phyloP scores from a whole-genome alignment of 805 yeast species.

The Ogataea ramenticola region DNA sequence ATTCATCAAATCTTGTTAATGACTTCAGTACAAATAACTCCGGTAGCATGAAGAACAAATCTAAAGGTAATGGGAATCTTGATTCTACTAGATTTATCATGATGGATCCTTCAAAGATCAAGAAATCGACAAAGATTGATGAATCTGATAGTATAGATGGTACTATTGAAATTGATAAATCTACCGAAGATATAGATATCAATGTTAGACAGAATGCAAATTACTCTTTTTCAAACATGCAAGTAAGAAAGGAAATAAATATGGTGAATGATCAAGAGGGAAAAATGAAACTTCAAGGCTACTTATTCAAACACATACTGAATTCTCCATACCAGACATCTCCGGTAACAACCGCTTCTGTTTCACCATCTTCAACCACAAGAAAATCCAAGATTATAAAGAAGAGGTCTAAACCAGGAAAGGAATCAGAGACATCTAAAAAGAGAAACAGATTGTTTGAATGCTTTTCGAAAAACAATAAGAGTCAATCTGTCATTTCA shows the following conservation, averaged over 20 bases:
- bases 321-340: background rate
- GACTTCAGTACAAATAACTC: background rate
- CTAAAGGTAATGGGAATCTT: background rate
- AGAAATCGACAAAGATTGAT: background rate
- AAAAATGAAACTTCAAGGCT: background rate
- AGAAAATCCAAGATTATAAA: background rate
- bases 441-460: constrained; percentile 5
- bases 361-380: background rate
- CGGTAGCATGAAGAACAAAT: background rate
- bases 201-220: too few relatives aligned
- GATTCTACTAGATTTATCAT: background rate
- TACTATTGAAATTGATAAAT: too few relatives aligned
- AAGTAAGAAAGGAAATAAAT: background rate
- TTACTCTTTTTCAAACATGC: background rate
- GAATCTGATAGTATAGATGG: background rate
- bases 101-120: background rate
- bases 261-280: background rate
- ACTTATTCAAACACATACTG: constrained; percentile 1
- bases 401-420: background rate
- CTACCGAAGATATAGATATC: background rate
- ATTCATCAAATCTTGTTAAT: background rate
- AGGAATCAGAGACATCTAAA: constrained; percentile 6
- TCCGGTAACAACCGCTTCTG: too few relatives aligned
- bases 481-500: constrained; percentile 6
- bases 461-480: constrained; percentile 5